phyloP scores from a whole-genome alignment of 2,329 filamentous ascomycete genomes.

The Fusarium sacchari region DNA sequence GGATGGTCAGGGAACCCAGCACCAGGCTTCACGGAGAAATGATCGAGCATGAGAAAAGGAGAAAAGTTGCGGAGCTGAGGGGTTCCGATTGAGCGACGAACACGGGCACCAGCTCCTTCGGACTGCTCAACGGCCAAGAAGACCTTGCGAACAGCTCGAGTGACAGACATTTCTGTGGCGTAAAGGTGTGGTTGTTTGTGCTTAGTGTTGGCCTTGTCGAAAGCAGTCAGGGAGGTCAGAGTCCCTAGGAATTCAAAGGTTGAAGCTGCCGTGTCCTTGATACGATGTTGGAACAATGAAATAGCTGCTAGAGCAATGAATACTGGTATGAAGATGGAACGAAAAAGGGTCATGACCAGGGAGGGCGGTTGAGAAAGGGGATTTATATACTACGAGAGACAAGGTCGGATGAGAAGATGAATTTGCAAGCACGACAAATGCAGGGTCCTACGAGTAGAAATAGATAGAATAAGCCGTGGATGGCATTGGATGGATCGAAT shows the following conservation, averaged over 20 bases:
- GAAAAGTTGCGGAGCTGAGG: conserved; percentile 84
- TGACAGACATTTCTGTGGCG: conserved; percentile 68
- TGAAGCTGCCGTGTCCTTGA: conserved; percentile 34
- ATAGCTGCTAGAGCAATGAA: conserved; percentile 46
- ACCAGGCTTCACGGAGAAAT: conserved; percentile 82
- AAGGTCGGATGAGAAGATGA: conserved; percentile 20
- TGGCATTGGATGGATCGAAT: conserved; percentile 14
- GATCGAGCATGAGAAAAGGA: conserved; percentile 96
- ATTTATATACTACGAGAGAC: conserved; percentile 36
- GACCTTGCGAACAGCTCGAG: conserved; percentile 82
- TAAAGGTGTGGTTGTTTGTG: conserved; percentile 42
- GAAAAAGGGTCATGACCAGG: conserved; percentile 46
- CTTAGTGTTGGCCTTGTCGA: background rate
- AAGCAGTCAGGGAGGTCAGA: conserved; percentile 1
- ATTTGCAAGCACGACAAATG: conserved; percentile 33
- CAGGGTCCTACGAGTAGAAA: conserved; percentile 25
- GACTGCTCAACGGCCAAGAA: conserved; percentile 87
- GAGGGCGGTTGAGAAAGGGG: conserved; percentile 18
- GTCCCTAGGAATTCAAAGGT: conserved; percentile 31
- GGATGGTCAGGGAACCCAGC: conserved; percentile 92
- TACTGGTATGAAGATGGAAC: conserved; percentile 43
- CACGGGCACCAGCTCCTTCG: conserved; percentile 87
- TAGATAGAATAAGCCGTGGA: conserved; percentile 24
- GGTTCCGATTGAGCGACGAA: conserved; percentile 88
- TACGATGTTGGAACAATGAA: conserved; percentile 39